Evolutionary conservation across 1,284 basidiomycete species (phyloP).

Genomic region (Boletellus deceptivus): DNA sequence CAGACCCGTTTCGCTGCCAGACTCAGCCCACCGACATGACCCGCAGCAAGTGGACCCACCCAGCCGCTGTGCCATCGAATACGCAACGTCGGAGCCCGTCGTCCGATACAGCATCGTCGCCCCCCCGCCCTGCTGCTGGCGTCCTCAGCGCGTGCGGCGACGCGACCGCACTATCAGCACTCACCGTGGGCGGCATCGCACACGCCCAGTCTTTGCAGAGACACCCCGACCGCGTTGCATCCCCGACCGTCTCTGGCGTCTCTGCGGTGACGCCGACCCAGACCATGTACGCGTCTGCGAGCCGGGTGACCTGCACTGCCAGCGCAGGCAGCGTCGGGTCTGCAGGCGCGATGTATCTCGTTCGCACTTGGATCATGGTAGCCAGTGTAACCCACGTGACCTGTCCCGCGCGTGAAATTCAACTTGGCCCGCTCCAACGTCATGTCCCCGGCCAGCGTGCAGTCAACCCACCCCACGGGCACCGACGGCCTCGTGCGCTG

Average conservation of each 20-base stretch:
- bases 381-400: constrained; percentile 18
- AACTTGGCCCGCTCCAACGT: not conserved
- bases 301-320: constrained; percentile 64
- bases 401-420: not conserved
- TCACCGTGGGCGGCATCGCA: constrained; percentile 62
- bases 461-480: constrained; percentile 23
- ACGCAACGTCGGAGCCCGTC: constrained; percentile 60
- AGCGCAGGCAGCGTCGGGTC: constrained; percentile 56
- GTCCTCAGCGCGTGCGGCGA: constrained; percentile 1
- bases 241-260: constrained; percentile 46
- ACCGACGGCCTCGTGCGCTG: constrained; percentile 33
- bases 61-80: constrained; percentile 75
- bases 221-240: constrained; percentile 49
- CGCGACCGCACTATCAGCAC: constrained; percentile 5
- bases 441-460: constrained; percentile 13
- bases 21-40: too few relatives aligned
- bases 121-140: constrained; percentile 37
- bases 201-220: constrained; percentile 81
- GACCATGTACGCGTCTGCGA: constrained; percentile 77
- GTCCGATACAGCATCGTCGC: constrained; percentile 69
- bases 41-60: constrained; percentile 46
- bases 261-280: constrained; percentile 69
- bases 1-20: constrained; percentile 54
- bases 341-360: constrained; percentile 45
- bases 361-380: constrained; percentile 38